Percentiles rank a stretch among this genome's conserved stretches.
These are phyloP conservation scores for Diaporthe sp. DNA, from an alignment of 2,329 filamentous ascomycete genomes.

Conservation along the genomic window DNA sequence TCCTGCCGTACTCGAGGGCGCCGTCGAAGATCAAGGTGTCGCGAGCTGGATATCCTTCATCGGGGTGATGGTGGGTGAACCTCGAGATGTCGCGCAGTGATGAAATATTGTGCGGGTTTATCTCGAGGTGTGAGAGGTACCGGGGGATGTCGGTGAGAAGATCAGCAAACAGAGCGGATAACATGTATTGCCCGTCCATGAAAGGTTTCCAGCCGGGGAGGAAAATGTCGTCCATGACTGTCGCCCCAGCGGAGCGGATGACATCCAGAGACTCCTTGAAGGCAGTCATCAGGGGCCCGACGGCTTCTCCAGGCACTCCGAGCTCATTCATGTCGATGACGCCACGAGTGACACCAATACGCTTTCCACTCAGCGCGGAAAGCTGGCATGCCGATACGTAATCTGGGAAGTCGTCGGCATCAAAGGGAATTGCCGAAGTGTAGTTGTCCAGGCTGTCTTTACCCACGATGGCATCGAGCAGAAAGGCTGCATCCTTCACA, in stretches of 20 bases:
- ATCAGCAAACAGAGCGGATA: slow-evolving; percentile 63
- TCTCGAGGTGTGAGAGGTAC: slow-evolving; percentile 65
- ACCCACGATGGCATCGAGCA: slow-evolving; percentile 72
- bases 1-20: slow-evolving; percentile 60
- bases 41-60: slow-evolving; percentile 67
- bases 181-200: slow-evolving; percentile 42
- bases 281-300: slow-evolving; percentile 49
- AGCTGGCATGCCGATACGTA: slow-evolving; percentile 69
- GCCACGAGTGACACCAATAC: slow-evolving; percentile 74
- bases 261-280: slow-evolving; percentile 66
- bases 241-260: slow-evolving; percentile 65
- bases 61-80: slow-evolving; percentile 63
- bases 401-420: slow-evolving; percentile 58
- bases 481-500: slow-evolving; percentile 68
- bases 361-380: slow-evolving; percentile 62
- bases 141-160: slow-evolving; percentile 63
- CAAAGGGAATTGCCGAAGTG: slow-evolving; percentile 68
- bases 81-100: slow-evolving; percentile 59
- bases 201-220: slow-evolving; percentile 63
- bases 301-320: slow-evolving; percentile 15
- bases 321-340: slow-evolving; percentile 51
- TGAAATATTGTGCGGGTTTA: slow-evolving; percentile 67
- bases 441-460: slow-evolving; percentile 71
- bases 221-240: slow-evolving; percentile 59
- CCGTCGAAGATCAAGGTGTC: slow-evolving; percentile 68